Conservation (phyloP, 2,329 filamentous ascomycete species). For the Metarhizium robertsii region DNA sequence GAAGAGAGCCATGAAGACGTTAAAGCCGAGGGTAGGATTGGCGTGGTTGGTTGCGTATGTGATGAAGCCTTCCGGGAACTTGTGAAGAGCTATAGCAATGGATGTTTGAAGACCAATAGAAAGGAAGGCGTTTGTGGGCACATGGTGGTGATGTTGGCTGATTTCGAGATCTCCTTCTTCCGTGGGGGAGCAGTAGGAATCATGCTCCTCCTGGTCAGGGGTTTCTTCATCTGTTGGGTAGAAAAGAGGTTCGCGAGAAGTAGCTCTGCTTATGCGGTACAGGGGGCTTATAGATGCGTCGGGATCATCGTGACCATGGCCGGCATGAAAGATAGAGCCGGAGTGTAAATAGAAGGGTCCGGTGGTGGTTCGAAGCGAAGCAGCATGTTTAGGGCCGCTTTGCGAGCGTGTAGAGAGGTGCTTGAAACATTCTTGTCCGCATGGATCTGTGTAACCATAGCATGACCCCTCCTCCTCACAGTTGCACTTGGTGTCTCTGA, state of each 20-base stretch:
- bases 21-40: slow-evolving; percentile 77
- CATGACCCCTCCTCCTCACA: slow-evolving; percentile 53
- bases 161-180: slow-evolving; percentile 36
- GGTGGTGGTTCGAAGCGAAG: slow-evolving; percentile 33
- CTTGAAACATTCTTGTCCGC: slow-evolving; percentile 57
- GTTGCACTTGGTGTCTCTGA: slow-evolving; percentile 54
- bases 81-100: slow-evolving; percentile 90
- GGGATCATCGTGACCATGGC: slow-evolving; percentile 16
- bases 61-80: slow-evolving; percentile 80
- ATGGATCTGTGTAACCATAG: slow-evolving; percentile 56
- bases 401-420: slow-evolving; percentile 33
- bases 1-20: slow-evolving; percentile 90
- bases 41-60: slow-evolving; percentile 97
- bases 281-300: slow-evolving; percentile 22
- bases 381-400: slow-evolving; percentile 23
- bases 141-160: slow-evolving; percentile 78
- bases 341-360: slow-evolving; percentile 20
- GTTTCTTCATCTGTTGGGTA: slow-evolving; percentile 15
- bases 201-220: slow-evolving; percentile 12
- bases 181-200: slow-evolving; percentile 16
- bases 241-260: slow-evolving; percentile 27
- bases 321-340: slow-evolving; percentile 16
- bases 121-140: slow-evolving; percentile 86
- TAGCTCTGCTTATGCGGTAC: slow-evolving; percentile 28
- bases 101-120: slow-evolving; percentile 94